These are phyloP conservation scores for Populus alba DNA, from an alignment of 345 rosid genomes.

Conservation along the genomic window DNA sequence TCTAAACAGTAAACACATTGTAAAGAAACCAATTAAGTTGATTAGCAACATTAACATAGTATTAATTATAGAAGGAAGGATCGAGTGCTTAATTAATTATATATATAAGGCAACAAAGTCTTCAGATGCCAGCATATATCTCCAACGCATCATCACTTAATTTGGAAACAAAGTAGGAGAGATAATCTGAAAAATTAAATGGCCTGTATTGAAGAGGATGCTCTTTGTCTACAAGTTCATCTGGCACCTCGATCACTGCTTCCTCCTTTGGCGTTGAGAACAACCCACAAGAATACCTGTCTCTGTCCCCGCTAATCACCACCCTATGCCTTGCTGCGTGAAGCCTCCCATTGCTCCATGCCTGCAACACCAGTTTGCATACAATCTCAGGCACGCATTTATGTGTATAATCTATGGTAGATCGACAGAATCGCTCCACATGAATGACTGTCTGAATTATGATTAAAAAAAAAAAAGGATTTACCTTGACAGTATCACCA, in stretches of 20 bases:
- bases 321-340: conserved; percentile 48
- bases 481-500: conserved; percentile 50
- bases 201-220: conserved; percentile 51
- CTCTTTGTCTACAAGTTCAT: conserved; percentile 39
- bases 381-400: too few species aligned
- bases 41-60: neutral
- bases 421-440: too few species aligned
- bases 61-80: neutral
- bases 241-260: conserved; percentile 31
- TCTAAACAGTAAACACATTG: neutral
- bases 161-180: conserved; percentile 37
- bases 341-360: conserved; percentile 59
- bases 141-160: conserved; percentile 43
- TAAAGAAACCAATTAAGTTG: neutral
- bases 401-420: too few species aligned
- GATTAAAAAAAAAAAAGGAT: neutral
- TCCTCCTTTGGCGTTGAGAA: conserved; percentile 42
- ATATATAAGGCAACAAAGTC: too few species aligned
- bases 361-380: conserved; percentile 15
- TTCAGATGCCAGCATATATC: conserved; percentile 36
- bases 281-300: conserved; percentile 43
- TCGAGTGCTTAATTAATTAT: neutral
- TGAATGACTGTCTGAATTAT: too few species aligned
- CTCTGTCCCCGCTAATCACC: conserved; percentile 35
- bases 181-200: conserved; percentile 39